Conservation (phyloP, 331 rosid genomes). For the Dryas integrifolia region DNA sequence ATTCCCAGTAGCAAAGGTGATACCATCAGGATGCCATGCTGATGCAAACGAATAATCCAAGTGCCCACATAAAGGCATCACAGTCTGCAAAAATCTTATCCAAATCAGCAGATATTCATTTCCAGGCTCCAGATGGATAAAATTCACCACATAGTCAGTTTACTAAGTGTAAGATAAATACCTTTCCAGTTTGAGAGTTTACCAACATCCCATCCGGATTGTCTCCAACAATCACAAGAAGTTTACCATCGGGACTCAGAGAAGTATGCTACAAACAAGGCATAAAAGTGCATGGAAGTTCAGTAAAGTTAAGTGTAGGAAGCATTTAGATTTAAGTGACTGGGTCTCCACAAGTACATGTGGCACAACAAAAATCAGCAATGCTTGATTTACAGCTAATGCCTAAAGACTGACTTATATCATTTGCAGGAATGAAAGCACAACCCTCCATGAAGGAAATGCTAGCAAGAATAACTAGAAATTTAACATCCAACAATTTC, state of each 20-base stretch:
- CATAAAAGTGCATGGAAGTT: background rate
- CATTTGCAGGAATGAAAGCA: background rate
- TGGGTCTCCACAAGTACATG: background rate
- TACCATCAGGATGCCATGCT: slow-evolving; percentile 82
- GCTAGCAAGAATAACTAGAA: background rate
- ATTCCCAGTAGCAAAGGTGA: slow-evolving; percentile 84
- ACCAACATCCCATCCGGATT: slow-evolving; percentile 73
- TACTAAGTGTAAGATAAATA: slow-evolving; percentile 4
- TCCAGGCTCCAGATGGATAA: slow-evolving; percentile 4
- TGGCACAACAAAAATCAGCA: background rate
- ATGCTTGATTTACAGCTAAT: background rate
- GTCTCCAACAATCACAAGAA: slow-evolving; percentile 72
- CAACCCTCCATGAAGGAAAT: background rate
- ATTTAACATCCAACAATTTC: background rate
- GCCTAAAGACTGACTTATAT: background rate
- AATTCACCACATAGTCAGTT: background rate
- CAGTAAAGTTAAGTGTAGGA: background rate
- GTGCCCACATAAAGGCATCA: slow-evolving; percentile 50
- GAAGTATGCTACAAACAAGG: slow-evolving; percentile 65
- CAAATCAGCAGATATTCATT: slow-evolving; percentile 9
- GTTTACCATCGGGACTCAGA: slow-evolving; percentile 73
- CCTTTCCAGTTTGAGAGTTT: slow-evolving; percentile 92
- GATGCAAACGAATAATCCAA: slow-evolving; percentile 90
- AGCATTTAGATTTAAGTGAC: background rate
- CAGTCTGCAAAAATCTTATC: slow-evolving; percentile 31